Evolutionary conservation across 2,329 filamentous ascomycete genomes (phyloP).

Genomic region (Pseudogymnoascus sp.): DNA sequence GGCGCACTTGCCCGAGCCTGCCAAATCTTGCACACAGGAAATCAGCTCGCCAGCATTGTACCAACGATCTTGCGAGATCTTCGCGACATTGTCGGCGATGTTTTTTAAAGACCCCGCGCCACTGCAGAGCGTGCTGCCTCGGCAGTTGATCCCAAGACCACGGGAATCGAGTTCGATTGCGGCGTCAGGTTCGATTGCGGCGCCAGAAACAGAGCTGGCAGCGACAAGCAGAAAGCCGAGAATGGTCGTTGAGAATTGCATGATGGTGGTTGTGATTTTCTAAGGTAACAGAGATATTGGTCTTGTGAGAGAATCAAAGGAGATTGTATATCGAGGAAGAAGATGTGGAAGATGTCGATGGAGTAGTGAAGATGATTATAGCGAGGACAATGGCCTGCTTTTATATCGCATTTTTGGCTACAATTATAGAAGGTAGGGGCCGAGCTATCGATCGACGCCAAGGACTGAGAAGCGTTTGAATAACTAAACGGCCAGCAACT

Average conservation of each 20-base stretch:
- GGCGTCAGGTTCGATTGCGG: neutral
- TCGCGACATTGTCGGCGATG: neutral
- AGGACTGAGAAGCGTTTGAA: neutral
- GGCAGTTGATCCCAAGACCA: neutral
- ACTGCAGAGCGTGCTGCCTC: neutral
- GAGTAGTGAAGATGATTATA: neutral
- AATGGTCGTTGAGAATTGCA: neutral
- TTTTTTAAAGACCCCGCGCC: neutral
- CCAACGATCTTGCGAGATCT: neutral
- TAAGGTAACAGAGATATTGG: neutral
- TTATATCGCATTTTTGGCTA: neutral
- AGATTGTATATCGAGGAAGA: neutral
- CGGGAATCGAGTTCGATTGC: neutral
- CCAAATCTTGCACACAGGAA: neutral
- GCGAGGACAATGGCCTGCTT: neutral
- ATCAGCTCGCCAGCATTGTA: neutral
- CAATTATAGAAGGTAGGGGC: neutral
- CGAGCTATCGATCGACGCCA: neutral
- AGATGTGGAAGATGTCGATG: neutral
- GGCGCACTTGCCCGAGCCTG: neutral
- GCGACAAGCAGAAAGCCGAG: neutral
- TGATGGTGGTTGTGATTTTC: neutral
- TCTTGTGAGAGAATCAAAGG: neutral
- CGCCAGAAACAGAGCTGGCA: neutral
- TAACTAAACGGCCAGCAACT: neutral